Base-by-base conservation (phyloP, 139 green algal species). In the Choricystis sp. region DNA sequence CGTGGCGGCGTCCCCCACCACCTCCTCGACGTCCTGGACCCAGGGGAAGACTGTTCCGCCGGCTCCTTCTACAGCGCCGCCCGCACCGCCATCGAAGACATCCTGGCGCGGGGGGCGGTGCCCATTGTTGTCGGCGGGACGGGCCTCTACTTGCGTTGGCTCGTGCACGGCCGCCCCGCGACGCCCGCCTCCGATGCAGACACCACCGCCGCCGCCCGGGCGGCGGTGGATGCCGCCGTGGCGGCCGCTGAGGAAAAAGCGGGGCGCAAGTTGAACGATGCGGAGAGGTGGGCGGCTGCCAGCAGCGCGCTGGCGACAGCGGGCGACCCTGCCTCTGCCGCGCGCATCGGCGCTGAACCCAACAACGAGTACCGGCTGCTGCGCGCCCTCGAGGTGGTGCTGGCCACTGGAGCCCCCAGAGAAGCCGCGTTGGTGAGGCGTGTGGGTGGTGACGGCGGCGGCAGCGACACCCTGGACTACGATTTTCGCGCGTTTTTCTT, bases 111-210 rank as follows among this genome's bases (percentile, higher is more conserved):
- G 26, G 3, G 65, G 1, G 9, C 19, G 22, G 65, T 77, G 4
- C 89, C 89, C n/a, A 83, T 97, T 4, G 86, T 97, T 26, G 86
- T 87, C 3, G 91, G 91, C 30, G 91, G 91, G 26, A 97, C 90
- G 3, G 91, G 91, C 0, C 86, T 97, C 63, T 97, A 97, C 81
- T 76, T 97, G 60, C 79, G 81, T 21, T 96, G 88, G 86, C 84
- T 84, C 29, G 67, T 95, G 2, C 73, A 86, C 23, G 89, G 89
- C 64, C 86, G 82, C 72, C 76, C 87, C 1, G 59, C 61, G 1
- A 91, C 81, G 0, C 79, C 82, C 0, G 26, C 25, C 0, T 74
- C 81, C 30, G 82, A 62, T 9, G 69, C 78, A 1, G 73, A 83
- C 48, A 67, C 67, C 1, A 72, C 70, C 29, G 75, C 70, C 4